A percentile compares a stretch with the other conserved stretches of the same genome.
phyloP scores from a whole-genome alignment of 805 yeast genomes.

The Yamadazyma philogaea region DNA sequence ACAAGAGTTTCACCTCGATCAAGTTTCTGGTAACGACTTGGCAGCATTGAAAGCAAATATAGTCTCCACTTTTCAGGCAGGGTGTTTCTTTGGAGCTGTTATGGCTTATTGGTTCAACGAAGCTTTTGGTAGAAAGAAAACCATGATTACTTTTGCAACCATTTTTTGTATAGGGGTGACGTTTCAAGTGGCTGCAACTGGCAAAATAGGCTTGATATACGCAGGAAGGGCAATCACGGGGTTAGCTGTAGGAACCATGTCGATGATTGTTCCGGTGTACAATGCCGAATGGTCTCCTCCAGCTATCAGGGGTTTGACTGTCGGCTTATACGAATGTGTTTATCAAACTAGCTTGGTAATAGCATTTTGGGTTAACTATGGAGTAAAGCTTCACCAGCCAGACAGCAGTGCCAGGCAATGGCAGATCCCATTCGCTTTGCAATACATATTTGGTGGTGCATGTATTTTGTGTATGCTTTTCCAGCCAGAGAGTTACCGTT shows the following conservation, averaged over 20 bases:
- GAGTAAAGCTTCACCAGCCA: conserved; percentile 56
- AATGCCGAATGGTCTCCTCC: conserved; percentile 78
- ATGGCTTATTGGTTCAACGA: conserved; percentile 66
- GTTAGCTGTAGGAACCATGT: conserved; percentile 71
- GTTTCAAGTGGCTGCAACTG: conserved; percentile 57
- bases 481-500: conserved; percentile 89
- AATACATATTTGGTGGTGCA: conserved; percentile 59
- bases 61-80: conserved; percentile 6
- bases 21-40: conserved; percentile 3
- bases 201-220: conserved; percentile 55
- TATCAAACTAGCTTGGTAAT: conserved; percentile 63
- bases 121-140: conserved; percentile 63
- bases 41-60: conserved; percentile 6
- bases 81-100: conserved; percentile 57
- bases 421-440: conserved; percentile 73
- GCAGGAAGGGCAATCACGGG: conserved; percentile 76
- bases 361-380: conserved; percentile 74
- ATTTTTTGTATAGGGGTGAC: conserved; percentile 69
- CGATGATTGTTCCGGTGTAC: conserved; percentile 74
- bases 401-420: conserved; percentile 46
- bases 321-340: conserved; percentile 77
- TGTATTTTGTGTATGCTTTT: conserved; percentile 55
- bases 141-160: conserved; percentile 59
- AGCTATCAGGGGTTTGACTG: conserved; percentile 77
- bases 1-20: conserved; percentile 1